These are phyloP conservation scores for Digitaria exilis DNA, from an alignment of 202 grass and related monocot genomes.

Conservation along the genomic window DNA sequence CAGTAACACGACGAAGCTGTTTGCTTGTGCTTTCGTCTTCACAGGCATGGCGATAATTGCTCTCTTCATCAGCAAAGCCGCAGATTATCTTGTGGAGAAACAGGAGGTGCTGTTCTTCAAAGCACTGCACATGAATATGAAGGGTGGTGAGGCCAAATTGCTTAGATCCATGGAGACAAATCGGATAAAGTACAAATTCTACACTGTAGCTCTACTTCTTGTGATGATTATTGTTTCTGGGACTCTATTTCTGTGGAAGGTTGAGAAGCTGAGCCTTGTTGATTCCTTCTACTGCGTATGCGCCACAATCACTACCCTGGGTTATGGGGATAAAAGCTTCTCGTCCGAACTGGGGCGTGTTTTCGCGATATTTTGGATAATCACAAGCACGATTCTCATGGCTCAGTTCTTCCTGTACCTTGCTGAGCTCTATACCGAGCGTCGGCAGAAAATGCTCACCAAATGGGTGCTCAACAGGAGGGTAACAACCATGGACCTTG, in stretches of 20 bases:
- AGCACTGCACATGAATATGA: slow-evolving; percentile 71
- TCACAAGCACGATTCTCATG: slow-evolving; percentile 67
- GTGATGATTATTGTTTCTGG: slow-evolving; percentile 46
- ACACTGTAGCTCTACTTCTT: slow-evolving; percentile 55
- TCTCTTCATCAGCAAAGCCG: slow-evolving; percentile 74
- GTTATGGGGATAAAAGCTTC: slow-evolving; percentile 92
- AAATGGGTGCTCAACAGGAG: slow-evolving; percentile 88
- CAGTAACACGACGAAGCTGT: slow-evolving; percentile 64
- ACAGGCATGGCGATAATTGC: slow-evolving; percentile 67
- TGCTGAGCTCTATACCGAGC: slow-evolving; percentile 74
- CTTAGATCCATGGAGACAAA: slow-evolving; percentile 67
- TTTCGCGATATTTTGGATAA: slow-evolving; percentile 92
- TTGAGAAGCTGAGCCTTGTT: slow-evolving; percentile 78
- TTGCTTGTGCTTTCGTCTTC: slow-evolving; percentile 84
- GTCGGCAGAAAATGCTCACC: slow-evolving; percentile 72
- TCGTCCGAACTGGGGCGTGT: slow-evolving; percentile 63
- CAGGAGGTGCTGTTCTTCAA: slow-evolving; percentile 86
- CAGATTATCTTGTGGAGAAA: slow-evolving; percentile 93
- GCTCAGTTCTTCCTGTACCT: slow-evolving; percentile 91
- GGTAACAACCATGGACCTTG: slow-evolving; percentile 77
- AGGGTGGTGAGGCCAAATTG: slow-evolving; percentile 55
- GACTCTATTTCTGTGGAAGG: slow-evolving; percentile 75
- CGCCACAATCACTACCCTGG: slow-evolving; percentile 85
- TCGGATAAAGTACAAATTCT: slow-evolving; percentile 86
- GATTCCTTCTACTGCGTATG: slow-evolving; percentile 95